Base-by-base conservation (phyloP, 2,329 filamentous ascomycete species). In the Pseudogymnoascus sp. region DNA sequence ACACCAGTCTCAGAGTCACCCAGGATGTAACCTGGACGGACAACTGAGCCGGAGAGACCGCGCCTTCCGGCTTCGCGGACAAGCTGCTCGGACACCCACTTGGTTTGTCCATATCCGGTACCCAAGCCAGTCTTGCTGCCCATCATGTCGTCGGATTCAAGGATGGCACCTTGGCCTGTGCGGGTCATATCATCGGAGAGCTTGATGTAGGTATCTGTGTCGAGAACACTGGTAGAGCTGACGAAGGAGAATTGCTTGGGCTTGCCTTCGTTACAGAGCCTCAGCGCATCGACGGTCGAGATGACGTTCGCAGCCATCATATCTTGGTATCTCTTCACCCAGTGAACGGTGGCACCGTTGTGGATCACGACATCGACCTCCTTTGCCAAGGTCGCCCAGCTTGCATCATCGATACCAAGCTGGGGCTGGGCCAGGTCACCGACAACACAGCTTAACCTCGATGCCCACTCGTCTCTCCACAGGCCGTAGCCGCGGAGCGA, bases 81-180 rank as follows among this genome's bases (percentile, higher is more conserved):
- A 57, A 97, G 79, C 58, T 83, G 76, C 68, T 86, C 82, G 6
- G 77, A 76, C 37, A 79, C 89, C 91, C 91, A 97, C 76, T 97
- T 97, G 66, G 84, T 85, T 73, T 97, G 92, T 2, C 93, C 92
- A 69, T 97, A 97, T 4, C 93, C 92, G 1, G 90, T 96, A 38
- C 85, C 85, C 1, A 97, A 83, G 33, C 90, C 90, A 59, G 78
- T 85, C 38, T 85, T 81, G 69, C 89, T 92, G 60, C 91, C 90
- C 66, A 83, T 78, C 64, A 97, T 79, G 66, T 93, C 86, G 71
- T 97, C 92, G 0, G 79, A 80, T 72, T 97, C 93, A 18, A 80
- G 78, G 14, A 96, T 81, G 11, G 84, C 83, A 18, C 77, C 78
- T 6, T 83, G 84, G 8, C 88, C 88, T 33, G 81, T 80, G 9